Base-by-base conservation (phyloP, 2,329 filamentous ascomycete genomes). In the Davidsoniella neocaledoniae region DNA sequence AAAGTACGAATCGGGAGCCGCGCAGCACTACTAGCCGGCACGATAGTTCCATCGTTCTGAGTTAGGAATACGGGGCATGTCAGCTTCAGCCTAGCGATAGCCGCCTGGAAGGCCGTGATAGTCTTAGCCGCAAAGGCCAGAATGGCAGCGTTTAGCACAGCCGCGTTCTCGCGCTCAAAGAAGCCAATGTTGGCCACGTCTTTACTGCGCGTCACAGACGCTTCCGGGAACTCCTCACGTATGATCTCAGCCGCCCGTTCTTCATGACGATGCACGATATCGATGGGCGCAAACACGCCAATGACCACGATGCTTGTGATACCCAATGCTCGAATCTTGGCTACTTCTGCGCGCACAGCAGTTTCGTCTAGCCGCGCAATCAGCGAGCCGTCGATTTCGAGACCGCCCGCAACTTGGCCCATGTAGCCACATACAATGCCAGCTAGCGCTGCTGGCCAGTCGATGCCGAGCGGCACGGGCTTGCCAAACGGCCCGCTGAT, bases 111-210 rank as follows among this genome's bases (percentile, higher is more conserved):
- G 1, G 70, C 69, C 8, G 62, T 63, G 53, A 79, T 77, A 0
- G 75, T 79, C 54, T 66, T 66, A 14, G 68, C 65, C 0, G 76
- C 77, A 56, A 79, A 78, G 0, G 66, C 58, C 9, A 79, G 62
- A 33, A 81, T 77, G 2, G 76, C 70, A 0, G 76, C 77, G 55
- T 82, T 81, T 17, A 82, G 63, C 16, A 81, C 77, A 2, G 74
- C 71, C 0, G 77, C 77, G 56, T 81, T 81, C 59, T 81, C 78
- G 37, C 78, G 67, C 60, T 79, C 77, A 6, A 79, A 61, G 48
- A 77, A 75, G 38, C 64, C 73, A 9, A 73, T 60, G 54, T 68
- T 74, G 12, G 71, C 72, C 2, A 76, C 69, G 12, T 72, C 68
- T 46, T 68, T 68, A 8, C 71, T 73, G 46, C 66, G 66, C 2